Base-by-base conservation (phyloP, 2,329 filamentous ascomycete species). In the Fusarium papillatum region DNA sequence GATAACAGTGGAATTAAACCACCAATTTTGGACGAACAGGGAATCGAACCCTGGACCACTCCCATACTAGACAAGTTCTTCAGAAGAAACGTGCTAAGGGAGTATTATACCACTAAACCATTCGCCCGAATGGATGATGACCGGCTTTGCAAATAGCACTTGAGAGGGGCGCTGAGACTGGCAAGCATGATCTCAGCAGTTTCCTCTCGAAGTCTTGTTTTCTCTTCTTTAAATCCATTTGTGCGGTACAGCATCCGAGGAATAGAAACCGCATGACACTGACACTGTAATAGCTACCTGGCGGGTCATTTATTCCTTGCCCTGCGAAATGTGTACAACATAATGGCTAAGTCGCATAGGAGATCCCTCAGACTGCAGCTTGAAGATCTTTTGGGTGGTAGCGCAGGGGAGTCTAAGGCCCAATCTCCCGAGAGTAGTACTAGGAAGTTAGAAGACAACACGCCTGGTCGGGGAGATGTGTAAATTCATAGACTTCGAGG, bases 31-130 rank as follows among this genome's bases (percentile, higher is more conserved):
- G 72, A 75, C 72, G 72, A 75, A 75, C 72, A 75, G 72, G 72
- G 72, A 75, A 75, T 75, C 72, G 72, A 75, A 75, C 72, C 72
- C 72, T 75, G 72, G 72, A 75, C 72, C 72, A 75, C 72, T 75
- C 72, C 72, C 72, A 74, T 24, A 24, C 29, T 36, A 31, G 8
- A 41, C 55, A 53, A 53, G 5, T 26, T 55, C 59, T 11, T 26
- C 16, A 0, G 26, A 2, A 8, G 22, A 29, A 74, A 41, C 46
- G 60, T 75, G 72, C 72, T 75, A 75, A 75, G 72, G 72, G 72
- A 74, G 72, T 74, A 74, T 75, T 75, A 75, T 75, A 75, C 73
- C 73, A 75, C 73, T 75, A 74, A 74, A 74, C 72, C 72, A 74
- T 74, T 75, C 72, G 72, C 72, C 72, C 72, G 67, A 61, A 64